Base-by-base conservation (phyloP, 2,329 filamentous ascomycete species). In the Dothiorella sarmentorum region DNA sequence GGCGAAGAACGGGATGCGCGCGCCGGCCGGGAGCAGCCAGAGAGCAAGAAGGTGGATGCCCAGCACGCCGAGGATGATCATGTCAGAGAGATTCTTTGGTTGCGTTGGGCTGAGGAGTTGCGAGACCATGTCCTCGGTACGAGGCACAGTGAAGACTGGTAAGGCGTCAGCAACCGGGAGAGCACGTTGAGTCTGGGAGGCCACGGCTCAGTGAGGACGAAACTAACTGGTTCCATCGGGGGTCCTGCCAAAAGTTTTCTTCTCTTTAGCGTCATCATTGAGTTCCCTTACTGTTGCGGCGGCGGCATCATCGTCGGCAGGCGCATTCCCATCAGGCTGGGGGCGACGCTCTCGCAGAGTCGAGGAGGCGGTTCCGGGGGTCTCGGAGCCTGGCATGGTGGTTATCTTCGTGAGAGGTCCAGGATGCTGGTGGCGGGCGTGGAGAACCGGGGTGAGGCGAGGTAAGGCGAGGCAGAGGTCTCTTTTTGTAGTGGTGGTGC, bases 71-170 rank as follows among this genome's bases (percentile, higher is more conserved):
- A 99, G 81, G 63, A 99, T 91, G 60, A 88, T 70, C 60, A 85
- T 76, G 74, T 99, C 94, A 61, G 91, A 94, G 37, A 95, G 73
- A 72, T 97, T 97, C 80, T 99, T 99, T 56, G 94, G 91, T 71
- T 97, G 89, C 65, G 89, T 89, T 53, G 94, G 94, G 67, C 95
- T 94, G 66, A 99, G 85, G 58, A 99, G 83, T 77, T 97, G 94
- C 53, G 93, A 96, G 66, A 99, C 93, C 94, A 99, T 97, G 77
- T 99, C 94, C 80, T 97, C 91, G 59, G 94, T 99, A 62, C 91
- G 87, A 47, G 94, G 94, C 57, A 99, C 94, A 60, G 91, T 88
- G 72, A 99, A 99, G 68, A 96, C 94, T 97, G 69, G 24, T 17
- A 9, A 20, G n/a, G 20, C 5, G 43, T 58, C 29, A 51, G 56